phyloP scores from a whole-genome alignment of 2,329 filamentous ascomycete genomes.

The Xylariales sp. region DNA sequence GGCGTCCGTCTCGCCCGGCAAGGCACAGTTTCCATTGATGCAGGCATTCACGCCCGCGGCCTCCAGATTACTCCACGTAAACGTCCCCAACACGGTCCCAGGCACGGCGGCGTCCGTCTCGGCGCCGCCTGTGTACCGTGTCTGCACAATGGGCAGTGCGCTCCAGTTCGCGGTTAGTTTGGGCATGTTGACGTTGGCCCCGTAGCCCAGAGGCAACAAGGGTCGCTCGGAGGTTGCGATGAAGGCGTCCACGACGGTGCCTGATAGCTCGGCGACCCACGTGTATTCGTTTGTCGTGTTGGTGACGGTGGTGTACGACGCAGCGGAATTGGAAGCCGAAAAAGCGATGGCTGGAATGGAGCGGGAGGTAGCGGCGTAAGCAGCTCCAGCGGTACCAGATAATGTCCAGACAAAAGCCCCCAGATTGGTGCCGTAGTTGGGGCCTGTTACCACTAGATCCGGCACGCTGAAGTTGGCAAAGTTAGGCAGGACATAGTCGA shows the following conservation, averaged over 20 bases:
- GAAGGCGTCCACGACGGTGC: conserved; percentile 39
- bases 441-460: conserved; percentile 41
- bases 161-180: conserved; percentile 35
- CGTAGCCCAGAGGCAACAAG: conserved; percentile 44
- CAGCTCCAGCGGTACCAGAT: conserved; percentile 45
- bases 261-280: conserved; percentile 35
- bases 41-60: conserved; percentile 40
- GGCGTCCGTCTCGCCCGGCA: conserved; percentile 45
- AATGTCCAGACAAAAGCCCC: conserved; percentile 50
- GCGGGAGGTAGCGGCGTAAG: conserved; percentile 44
- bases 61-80: conserved; percentile 35
- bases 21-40: conserved; percentile 45
- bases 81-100: conserved; percentile 37
- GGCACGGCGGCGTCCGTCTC: conserved; percentile 40
- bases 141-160: conserved; percentile 30
- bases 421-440: conserved; percentile 49
- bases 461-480: conserved; percentile 43
- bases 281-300: conserved; percentile 41
- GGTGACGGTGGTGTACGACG: conserved; percentile 32
- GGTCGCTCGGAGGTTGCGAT: conserved; percentile 31
- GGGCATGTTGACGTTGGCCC: conserved; percentile 47
- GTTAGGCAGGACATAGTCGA: conserved; percentile 50
- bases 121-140: conserved; percentile 43
- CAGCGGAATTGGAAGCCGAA: conserved; percentile 35
- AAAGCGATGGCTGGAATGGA: conserved; percentile 46